These are phyloP conservation scores for Bipolaris cookei DNA, from an alignment of 2,329 filamentous ascomycete genomes.

Conservation along the genomic window DNA sequence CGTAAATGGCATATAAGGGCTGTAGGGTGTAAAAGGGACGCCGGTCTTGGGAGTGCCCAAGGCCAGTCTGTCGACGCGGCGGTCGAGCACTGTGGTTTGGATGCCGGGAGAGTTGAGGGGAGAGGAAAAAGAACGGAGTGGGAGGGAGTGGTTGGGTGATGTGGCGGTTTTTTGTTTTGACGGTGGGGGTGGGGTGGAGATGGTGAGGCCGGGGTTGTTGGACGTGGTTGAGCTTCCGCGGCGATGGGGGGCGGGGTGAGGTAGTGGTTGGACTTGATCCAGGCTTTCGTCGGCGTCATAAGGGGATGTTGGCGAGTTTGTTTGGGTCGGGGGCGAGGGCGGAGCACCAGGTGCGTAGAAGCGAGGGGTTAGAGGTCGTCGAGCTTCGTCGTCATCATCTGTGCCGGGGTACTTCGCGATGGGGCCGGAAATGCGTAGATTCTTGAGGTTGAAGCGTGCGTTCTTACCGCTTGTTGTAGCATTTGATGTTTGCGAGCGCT, in stretches of 20 bases:
- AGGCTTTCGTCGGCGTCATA: conserved; percentile 45
- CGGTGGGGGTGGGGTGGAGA: background rate
- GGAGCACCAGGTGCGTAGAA: conserved; percentile 61
- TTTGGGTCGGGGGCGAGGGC: conserved; percentile 57
- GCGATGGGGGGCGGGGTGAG: conserved; percentile 45
- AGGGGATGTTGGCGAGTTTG: conserved; percentile 42
- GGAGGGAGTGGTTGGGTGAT: conserved; percentile 34
- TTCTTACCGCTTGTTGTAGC: conserved; percentile 49
- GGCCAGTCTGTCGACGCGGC: conserved; percentile 39
- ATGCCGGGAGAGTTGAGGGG: conserved; percentile 41
- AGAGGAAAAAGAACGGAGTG: conserved; percentile 44
- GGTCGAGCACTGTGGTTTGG: conserved; percentile 54
- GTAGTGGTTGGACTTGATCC: conserved; percentile 46
- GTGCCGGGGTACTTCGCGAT: conserved; percentile 54
- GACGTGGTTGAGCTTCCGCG: conserved; percentile 17
- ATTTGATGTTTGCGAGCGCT: conserved; percentile 46
- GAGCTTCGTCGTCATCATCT: conserved; percentile 54
- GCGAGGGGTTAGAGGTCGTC: conserved; percentile 63
- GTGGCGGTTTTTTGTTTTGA: conserved; percentile 16
- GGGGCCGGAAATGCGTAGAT: conserved; percentile 64
- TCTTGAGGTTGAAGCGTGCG: conserved; percentile 56
- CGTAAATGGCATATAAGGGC: conserved; percentile 79
- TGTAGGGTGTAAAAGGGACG: conserved; percentile 73
- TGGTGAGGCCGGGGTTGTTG: conserved; percentile 19
- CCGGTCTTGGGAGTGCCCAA: conserved; percentile 60